Evolutionary conservation across 2,329 filamentous ascomycete species (phyloP).

Genomic region (Rosellinia necatrix): DNA sequence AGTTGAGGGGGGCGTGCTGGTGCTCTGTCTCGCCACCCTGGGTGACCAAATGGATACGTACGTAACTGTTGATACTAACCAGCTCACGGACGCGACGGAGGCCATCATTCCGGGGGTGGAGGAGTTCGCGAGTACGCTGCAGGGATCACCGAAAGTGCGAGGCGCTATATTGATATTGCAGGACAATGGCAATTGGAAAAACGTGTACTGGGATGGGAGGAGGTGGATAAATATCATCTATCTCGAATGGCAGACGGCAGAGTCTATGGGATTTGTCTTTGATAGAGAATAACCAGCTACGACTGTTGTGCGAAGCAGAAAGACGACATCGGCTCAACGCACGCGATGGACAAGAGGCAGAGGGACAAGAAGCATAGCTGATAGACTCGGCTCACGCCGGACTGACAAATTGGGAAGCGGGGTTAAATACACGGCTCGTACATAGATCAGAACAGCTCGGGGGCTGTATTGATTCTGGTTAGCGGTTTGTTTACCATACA

Average conservation of each 20-base stretch:
- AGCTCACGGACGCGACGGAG: constrained; percentile 18
- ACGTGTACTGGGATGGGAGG: constrained; percentile 30
- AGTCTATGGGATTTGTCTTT: constrained; percentile 23
- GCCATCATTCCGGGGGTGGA: constrained; percentile 23
- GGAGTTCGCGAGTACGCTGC: constrained; percentile 6
- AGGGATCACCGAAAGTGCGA: constrained; percentile 16
- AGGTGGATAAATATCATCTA: constrained; percentile 33
- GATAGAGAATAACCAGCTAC: too few relatives aligned
- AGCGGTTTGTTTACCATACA: too few relatives aligned
- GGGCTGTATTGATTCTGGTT: background rate
- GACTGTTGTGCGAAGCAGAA: too few relatives aligned
- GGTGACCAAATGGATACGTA: constrained; percentile 17
- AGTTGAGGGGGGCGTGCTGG: constrained; percentile 17
- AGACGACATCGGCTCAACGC: background rate
- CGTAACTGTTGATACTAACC: constrained; percentile 11
- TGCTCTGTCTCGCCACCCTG: constrained; percentile 27
- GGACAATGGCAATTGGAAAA: constrained; percentile 24
- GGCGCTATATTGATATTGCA: constrained; percentile 23
- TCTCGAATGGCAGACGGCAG: constrained; percentile 32
- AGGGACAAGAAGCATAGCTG: background rate
- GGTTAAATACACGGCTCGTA: background rate
- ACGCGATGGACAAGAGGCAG: background rate
- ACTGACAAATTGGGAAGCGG: background rate
- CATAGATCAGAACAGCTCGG: background rate
- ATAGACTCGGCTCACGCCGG: background rate